Conservation (phyloP, 2,329 filamentous ascomycete species). For the Diaporthe humulicola region DNA sequence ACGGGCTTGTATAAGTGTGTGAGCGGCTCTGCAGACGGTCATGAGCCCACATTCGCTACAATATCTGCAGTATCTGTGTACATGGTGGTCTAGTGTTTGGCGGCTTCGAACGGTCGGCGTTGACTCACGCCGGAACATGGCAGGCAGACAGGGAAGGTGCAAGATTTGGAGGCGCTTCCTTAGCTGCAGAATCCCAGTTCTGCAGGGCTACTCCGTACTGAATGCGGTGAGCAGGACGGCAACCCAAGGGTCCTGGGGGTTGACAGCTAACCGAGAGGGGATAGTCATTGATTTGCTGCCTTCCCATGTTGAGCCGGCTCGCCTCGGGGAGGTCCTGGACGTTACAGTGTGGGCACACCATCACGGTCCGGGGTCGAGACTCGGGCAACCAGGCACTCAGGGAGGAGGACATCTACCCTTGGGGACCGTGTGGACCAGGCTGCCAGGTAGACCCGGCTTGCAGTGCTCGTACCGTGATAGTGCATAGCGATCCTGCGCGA, state of each 20-base stretch:
- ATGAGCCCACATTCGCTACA: neutral
- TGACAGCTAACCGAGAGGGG: conserved; percentile 20
- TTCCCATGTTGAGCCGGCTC: conserved; percentile 33
- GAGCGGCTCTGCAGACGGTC: conserved; percentile 22
- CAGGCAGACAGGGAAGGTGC: neutral
- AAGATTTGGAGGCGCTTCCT: conserved; percentile 3
- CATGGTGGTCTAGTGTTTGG: conserved; percentile 2
- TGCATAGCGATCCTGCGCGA: conserved; percentile 4
- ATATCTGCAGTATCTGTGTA: neutral
- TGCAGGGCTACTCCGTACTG: conserved; percentile 20
- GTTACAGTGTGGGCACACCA: conserved; percentile 10
- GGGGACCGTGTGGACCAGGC: neutral
- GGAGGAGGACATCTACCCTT: neutral
- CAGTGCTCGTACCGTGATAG: neutral
- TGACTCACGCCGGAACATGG: conserved; percentile 30
- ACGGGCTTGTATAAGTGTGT: neutral
- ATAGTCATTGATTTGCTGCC: conserved; percentile 15
- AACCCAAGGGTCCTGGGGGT: conserved; percentile 15
- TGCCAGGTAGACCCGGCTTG: neutral
- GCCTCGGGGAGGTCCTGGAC: neutral
- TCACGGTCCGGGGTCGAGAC: neutral
- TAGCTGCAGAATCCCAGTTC: conserved; percentile 19
- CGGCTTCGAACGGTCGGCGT: conserved; percentile 24
- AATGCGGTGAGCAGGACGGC: conserved; percentile 12
- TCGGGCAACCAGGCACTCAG: neutral